Evolutionary conservation across 371 early-diverging fungal species (phyloP), one percentile per base, ranked within the genome.

Genomic region (Mucor racemosus): DNA sequence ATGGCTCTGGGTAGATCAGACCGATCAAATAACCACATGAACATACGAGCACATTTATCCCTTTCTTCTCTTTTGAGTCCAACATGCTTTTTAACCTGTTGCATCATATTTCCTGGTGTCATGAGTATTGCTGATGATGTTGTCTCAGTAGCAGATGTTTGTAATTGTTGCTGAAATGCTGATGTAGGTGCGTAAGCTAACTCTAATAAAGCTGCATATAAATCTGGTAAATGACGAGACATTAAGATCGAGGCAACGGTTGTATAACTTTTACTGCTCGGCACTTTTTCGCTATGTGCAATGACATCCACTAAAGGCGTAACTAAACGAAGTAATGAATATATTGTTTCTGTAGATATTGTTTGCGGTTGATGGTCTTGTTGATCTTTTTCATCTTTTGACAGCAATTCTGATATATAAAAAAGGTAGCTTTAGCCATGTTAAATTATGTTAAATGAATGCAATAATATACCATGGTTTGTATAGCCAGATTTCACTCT

Each of bases 131-230:
- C 6, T 38, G 38, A 5, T 3, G 3, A 4, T 34, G 17, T 7
- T 38, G 38, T n/a, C 14, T 39, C 11, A 34, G 42, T 14, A 10
- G 35, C 17, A 4, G 33, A 40, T 17, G 55, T n/a, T 13, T 50
- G 62, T 54, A 1, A 1, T 40, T 68, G 14, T 8, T 63, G 42
- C 13, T 63, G 48, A 57, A 67, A 65, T 13, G 68, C 78, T 21
- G 84, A 77, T 3, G 81, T 19, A 13, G 92, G 92, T 26, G 82
- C 86, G 71, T 89, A 92, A 0, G 90, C 89, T 5, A 89, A 65
- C 65, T 90, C 88, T 15, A 92, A 66, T n/a, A 92, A 68, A 0
- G 84, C 84, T 5, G 90, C 90, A 58, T 88, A 83, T 10, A 92
- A 38, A 69, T 92, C 92, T 1, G 87, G 78, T n/a, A 88, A 69